Percentiles rank a stretch among this genome's conserved stretches.
phyloP scores from a whole-genome alignment of 2,329 filamentous ascomycete genomes.

The Dichotomopilus funicola region DNA sequence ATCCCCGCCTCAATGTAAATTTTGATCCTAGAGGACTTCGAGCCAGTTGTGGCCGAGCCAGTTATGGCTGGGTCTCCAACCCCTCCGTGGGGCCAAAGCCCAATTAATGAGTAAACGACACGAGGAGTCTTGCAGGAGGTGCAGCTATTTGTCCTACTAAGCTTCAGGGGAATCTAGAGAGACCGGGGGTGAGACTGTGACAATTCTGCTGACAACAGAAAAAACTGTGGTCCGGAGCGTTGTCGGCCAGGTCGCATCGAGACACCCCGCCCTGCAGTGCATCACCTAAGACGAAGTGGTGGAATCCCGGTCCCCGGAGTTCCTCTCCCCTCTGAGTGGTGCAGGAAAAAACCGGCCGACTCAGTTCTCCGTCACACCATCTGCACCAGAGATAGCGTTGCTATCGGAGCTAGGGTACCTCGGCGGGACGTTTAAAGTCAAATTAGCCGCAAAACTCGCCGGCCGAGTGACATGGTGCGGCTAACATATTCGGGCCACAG shows the following conservation, averaged over 20 bases:
- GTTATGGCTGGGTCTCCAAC: too few species aligned
- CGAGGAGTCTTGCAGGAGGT: too few species aligned
- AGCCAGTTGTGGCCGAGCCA: too few species aligned
- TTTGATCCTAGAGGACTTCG: neutral
- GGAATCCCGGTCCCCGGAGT: slow-evolving; percentile 14
- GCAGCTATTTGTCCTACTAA: neutral
- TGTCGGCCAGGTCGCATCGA: slow-evolving; percentile 9
- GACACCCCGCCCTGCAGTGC: slow-evolving; percentile 2
- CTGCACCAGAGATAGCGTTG: slow-evolving; percentile 14
- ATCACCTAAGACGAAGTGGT: neutral
- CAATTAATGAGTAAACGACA: too few species aligned
- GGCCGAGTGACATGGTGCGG: neutral
- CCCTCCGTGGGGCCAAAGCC: too few species aligned
- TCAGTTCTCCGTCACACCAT: slow-evolving; percentile 19
- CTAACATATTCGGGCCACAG: neutral
- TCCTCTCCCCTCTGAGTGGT: slow-evolving; percentile 5
- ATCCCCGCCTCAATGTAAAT: neutral
- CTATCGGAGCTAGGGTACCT: neutral
- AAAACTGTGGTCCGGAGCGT: slow-evolving; percentile 2
- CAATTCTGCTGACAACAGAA: neutral
- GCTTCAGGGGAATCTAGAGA: slow-evolving; percentile 1
- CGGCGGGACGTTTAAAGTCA: slow-evolving; percentile 6
- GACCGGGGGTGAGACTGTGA: neutral
- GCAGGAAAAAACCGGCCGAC: slow-evolving; percentile 12
- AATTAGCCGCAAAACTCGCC: neutral